Evolutionary conservation across 257 asterid genomes (phyloP).

Genomic region (Lycium ferocissimum): DNA sequence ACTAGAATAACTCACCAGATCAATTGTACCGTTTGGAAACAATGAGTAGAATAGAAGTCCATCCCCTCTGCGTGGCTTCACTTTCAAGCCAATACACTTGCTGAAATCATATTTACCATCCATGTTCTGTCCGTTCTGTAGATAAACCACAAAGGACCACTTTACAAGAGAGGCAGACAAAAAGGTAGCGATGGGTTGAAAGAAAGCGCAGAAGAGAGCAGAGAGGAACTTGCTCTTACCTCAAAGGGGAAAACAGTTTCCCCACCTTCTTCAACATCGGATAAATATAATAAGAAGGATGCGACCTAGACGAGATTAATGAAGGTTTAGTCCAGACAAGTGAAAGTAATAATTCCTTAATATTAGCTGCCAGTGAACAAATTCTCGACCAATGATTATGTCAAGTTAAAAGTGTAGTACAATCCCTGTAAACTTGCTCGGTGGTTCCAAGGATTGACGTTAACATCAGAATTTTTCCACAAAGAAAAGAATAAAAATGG

Average conservation of each 20-base stretch:
- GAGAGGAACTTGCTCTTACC: conserved; percentile 47
- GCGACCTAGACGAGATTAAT: conserved; percentile 61
- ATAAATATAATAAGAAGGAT: conserved; percentile 86
- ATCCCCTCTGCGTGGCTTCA: conserved; percentile 90
- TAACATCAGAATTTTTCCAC: neutral
- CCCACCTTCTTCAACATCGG: conserved; percentile 97
- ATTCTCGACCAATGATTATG: conserved; percentile 17
- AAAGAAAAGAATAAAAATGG: conserved; percentile 9
- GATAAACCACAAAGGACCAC: conserved; percentile 28
- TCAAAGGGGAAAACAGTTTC: conserved; percentile 96
- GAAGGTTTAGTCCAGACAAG: conserved; percentile 31
- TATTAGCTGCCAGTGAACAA: neutral
- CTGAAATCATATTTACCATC: conserved; percentile 66
- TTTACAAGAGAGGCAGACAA: neutral
- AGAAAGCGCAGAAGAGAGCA: conserved; percentile 2
- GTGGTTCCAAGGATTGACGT: neutral
- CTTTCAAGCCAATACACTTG: conserved; percentile 79
- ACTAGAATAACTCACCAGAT: conserved; percentile 62
- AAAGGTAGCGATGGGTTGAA: neutral
- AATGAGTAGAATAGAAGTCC: conserved; percentile 92
- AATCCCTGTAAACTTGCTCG: neutral
- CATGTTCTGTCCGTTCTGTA: conserved; percentile 77
- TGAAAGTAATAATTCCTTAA: conserved; percentile 22
- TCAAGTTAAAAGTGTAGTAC: conserved; percentile 21
- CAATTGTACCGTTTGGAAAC: conserved; percentile 83